Conservation (phyloP, 2,329 filamentous ascomycete species). For the Gyromitra esculenta region DNA sequence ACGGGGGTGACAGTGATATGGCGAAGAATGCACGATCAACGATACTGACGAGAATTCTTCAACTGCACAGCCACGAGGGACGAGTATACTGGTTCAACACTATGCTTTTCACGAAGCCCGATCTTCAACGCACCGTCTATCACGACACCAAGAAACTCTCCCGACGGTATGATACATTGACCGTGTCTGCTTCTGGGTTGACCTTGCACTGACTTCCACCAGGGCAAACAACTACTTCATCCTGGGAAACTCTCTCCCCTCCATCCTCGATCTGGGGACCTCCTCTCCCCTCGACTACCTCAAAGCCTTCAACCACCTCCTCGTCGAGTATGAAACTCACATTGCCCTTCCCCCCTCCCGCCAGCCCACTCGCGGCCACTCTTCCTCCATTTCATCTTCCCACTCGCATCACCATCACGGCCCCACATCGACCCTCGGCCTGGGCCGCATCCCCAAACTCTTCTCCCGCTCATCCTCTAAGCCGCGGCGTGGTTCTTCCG, state of each 20-base stretch:
- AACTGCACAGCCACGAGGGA: constrained; percentile 79
- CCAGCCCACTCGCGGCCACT: constrained; percentile 50
- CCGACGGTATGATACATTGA: constrained; percentile 62
- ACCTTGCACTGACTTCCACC: constrained; percentile 14
- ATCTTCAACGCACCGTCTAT: constrained; percentile 83
- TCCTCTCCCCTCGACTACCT: constrained; percentile 85
- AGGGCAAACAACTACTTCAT: constrained; percentile 94
- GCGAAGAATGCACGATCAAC: constrained; percentile 36
- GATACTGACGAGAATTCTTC: constrained; percentile 4
- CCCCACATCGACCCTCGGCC: constrained; percentile 44
- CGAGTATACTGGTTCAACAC: constrained; percentile 99
- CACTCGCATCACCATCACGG: constrained; percentile 39
- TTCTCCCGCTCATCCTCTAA: constrained; percentile 53
- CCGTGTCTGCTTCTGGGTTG: neutral
- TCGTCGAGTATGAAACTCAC: constrained; percentile 93
- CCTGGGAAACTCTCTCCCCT: constrained; percentile 88
- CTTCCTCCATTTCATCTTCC: constrained; percentile 44
- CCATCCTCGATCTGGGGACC: constrained; percentile 86
- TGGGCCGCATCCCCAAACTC: constrained; percentile 52
- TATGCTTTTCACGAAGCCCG: constrained; percentile 83
- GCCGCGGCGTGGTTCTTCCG: constrained; percentile 51
- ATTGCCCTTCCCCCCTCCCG: constrained; percentile 60
- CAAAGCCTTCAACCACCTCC: constrained; percentile 81
- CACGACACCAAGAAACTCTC: constrained; percentile 85
- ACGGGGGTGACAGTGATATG: neutral